These are phyloP conservation scores for Hyaloscypha hepaticicola DNA, from an alignment of 495 filamentous ascomycete species.

Conservation along the genomic window DNA sequence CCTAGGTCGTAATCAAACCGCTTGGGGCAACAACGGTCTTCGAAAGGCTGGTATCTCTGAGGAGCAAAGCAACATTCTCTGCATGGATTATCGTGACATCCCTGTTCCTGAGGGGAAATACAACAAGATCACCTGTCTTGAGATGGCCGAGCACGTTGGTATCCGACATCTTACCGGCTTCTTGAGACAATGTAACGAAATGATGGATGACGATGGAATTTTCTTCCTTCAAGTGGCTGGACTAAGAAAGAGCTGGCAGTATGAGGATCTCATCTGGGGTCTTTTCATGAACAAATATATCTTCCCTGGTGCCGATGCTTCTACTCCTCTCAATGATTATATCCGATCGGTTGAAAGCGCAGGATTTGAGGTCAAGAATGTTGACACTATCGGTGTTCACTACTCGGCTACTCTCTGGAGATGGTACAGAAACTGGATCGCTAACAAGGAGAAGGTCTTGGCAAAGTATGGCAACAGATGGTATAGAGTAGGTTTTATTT, in stretches of 20 bases:
- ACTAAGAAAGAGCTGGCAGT: conserved; percentile 80
- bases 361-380: conserved; percentile 72
- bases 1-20: conserved; percentile 79
- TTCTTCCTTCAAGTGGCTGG: conserved; percentile 86
- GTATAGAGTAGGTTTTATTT: conserved; percentile 75
- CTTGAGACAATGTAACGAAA: conserved; percentile 72
- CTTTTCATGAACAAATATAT: conserved; percentile 93
- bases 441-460: conserved; percentile 88
- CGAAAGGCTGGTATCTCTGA: conserved; percentile 66
- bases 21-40: conserved; percentile 76
- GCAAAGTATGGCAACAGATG: conserved; percentile 94
- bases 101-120: conserved; percentile 66
- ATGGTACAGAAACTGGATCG: conserved; percentile 99
- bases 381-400: conserved; percentile 93
- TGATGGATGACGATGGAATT: conserved; percentile 83
- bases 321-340: conserved; percentile 73
- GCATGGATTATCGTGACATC: conserved; percentile 85
- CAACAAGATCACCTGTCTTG: conserved; percentile 83
- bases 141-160: conserved; percentile 92
- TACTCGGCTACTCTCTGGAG: conserved; percentile 97
- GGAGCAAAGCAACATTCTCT: conserved; percentile 71
- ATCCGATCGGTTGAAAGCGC: conserved; percentile 68
- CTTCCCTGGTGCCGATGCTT: conserved; percentile 86
- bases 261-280: conserved; percentile 85
- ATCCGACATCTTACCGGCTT: conserved; percentile 69